Percentiles rank a stretch among this genome's conserved stretches.
Conservation (phyloP, 495 filamentous ascomycete genomes). For the Podospora appendiculata region DNA sequence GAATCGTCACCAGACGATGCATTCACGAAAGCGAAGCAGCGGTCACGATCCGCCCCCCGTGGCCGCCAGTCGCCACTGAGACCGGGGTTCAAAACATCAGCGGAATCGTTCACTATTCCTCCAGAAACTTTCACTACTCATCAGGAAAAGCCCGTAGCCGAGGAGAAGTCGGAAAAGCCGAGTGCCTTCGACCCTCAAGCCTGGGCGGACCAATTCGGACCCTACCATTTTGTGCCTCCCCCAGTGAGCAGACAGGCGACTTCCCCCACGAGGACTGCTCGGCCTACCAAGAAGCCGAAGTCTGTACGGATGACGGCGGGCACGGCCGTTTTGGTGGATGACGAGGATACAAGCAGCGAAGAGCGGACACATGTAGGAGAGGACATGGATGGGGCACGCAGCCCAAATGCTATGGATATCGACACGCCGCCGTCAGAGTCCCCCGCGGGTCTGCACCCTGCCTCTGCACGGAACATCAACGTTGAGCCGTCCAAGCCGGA, state of each 20-base stretch:
- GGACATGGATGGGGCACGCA: conserved; percentile 16
- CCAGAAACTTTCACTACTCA: too few relatives aligned
- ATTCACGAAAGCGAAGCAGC: conserved; percentile 22
- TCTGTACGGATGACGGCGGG: conserved; percentile 36
- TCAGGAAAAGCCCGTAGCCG: conserved; percentile 1
- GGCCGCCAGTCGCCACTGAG: conserved; percentile 25
- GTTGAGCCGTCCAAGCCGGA: conserved; percentile 42
- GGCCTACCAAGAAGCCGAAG: conserved; percentile 29
- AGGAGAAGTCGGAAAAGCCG: conserved; percentile 7
- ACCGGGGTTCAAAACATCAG: conserved; percentile 8
- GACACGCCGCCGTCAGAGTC: conserved; percentile 33
- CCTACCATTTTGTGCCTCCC: conserved; percentile 48
- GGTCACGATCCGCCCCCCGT: conserved; percentile 26
- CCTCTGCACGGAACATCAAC: conserved; percentile 32
- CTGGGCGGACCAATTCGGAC: conserved; percentile 59
- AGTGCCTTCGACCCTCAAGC: conserved; percentile 53
- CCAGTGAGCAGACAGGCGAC: conserved; percentile 20
- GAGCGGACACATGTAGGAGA: conserved; percentile 10
- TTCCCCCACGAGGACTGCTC: conserved; percentile 30
- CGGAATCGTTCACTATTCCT: conserved; percentile 2
- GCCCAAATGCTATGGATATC: conserved; percentile 49
- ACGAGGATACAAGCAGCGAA: conserved; percentile 31
- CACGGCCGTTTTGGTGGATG: conserved; percentile 39
- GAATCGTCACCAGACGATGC: conserved; percentile 16
- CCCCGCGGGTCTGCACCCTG: conserved; percentile 13